These are phyloP conservation scores for Beauveria sp. DNA, from an alignment of 2,329 filamentous ascomycete species.

Conservation along the genomic window DNA sequence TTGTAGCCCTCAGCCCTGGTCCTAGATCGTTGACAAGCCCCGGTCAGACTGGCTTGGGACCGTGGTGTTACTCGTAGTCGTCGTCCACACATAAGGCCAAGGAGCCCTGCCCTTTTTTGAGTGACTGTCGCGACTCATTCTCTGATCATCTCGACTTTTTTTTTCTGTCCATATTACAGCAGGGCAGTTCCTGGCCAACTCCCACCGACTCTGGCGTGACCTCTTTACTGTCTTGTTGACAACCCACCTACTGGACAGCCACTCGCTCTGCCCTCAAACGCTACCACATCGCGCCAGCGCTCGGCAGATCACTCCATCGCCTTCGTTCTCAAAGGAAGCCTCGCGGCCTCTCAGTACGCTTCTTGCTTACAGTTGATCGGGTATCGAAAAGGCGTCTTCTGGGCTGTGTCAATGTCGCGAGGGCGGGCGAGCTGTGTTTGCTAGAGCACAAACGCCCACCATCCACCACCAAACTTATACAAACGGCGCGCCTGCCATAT, in stretches of 20 bases:
- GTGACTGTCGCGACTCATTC: background rate
- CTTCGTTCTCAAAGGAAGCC: background rate
- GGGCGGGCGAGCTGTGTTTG: constrained; percentile 1
- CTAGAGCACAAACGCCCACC: background rate
- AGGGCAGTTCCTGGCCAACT: background rate
- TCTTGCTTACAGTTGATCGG: background rate
- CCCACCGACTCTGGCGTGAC: background rate
- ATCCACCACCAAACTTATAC: background rate
- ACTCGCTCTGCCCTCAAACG: background rate
- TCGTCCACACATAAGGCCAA: constrained; percentile 9
- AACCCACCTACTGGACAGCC: background rate
- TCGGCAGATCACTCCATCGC: background rate
- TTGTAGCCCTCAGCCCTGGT: constrained; percentile 5
- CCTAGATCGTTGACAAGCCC: constrained; percentile 9
- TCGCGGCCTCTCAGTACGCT: background rate
- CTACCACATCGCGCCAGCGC: background rate
- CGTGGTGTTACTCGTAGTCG: background rate
- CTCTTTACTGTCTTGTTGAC: background rate
- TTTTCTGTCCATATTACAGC: background rate
- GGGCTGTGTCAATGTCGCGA: constrained; percentile 1
- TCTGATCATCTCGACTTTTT: background rate
- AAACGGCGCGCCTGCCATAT: constrained; percentile 1
- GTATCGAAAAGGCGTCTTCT: background rate
- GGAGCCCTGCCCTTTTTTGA: constrained; percentile 1
- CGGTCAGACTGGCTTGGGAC: constrained; percentile 7